Evolutionary conservation across 768 basidiomycete species (phyloP), one percentile per base, ranked within the genome.

Genomic region (Pilatotrama ljubarskyi): DNA sequence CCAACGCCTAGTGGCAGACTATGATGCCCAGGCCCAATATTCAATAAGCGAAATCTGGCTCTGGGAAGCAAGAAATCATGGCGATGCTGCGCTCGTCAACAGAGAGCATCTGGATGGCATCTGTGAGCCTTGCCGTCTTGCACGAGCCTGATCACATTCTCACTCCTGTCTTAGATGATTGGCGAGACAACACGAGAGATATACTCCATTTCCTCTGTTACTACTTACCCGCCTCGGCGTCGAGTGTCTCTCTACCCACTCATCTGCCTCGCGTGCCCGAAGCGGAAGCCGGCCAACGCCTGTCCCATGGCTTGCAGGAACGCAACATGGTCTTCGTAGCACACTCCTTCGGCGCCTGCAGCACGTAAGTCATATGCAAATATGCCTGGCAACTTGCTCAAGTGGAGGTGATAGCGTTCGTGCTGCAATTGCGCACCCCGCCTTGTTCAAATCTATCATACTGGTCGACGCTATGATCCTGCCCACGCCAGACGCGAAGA

Each of bases 311-410:
- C 0, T 84, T 86, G 66, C 61, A 44, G 2, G 62, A 74, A 5
- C 81, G 88, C 35, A 82, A 72, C n/a, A 66, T 94, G 2, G 76
- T 93, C 20, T 84, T 78, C 5, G 75, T 93, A 3, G 94, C 93
- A 0, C 95, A 97, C 69, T 95, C 93, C 0, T 86, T 91, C 52
- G 91, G 95, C 18, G 94, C 90, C 1, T 87, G 86, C 68, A 84
- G 85, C 2, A 80, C 84, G 86, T 92, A 68, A 68, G 90, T 78
- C 32, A 25, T 47, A 1, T 25, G 55, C 7, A 57, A 51, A 24
- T 61, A 52, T 20, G 14, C 8, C 40, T 50, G 35, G 20, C 26
- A 25, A 17, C 51, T 22, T 47, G 3, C n/a, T 24, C 5, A 26
- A 8, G n/a, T 24, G 11, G 20, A 26, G 25, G 2, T 60, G 20